These are phyloP conservation scores for Cryomyces minteri DNA, from an alignment of 495 filamentous ascomycete genomes.

Conservation along the genomic window DNA sequence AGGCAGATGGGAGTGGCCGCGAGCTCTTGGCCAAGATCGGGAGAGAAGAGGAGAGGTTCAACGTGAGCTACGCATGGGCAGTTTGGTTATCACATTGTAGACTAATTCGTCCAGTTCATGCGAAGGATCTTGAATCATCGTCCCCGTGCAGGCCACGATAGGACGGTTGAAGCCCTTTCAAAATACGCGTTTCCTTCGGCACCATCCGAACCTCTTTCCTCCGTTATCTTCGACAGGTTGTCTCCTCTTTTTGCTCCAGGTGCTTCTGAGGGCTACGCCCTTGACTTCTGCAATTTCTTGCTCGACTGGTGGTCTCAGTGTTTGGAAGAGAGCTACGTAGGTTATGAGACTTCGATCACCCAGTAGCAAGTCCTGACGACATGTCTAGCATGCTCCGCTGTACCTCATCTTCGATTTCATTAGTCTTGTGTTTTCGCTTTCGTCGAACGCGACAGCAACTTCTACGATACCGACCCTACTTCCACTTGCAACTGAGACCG, in stretches of 20 bases:
- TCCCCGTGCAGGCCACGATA: constrained; percentile 24
- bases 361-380: neutral
- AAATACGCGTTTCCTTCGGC: constrained; percentile 47
- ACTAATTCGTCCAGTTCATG: constrained; percentile 21
- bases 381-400: constrained; percentile 30
- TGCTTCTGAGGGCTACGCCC: constrained; percentile 25
- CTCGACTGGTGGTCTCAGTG: constrained; percentile 43
- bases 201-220: constrained; percentile 31
- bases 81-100: neutral
- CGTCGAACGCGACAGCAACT: constrained; percentile 24
- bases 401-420: constrained; percentile 38
- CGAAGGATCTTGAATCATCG: constrained; percentile 42
- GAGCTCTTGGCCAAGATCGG: constrained; percentile 14
- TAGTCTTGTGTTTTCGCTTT: constrained; percentile 31
- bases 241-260: constrained; percentile 17
- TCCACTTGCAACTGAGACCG: constrained; percentile 22
- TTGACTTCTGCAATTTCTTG: constrained; percentile 33
- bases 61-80: constrained; percentile 5
- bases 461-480: constrained; percentile 33
- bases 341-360: neutral
- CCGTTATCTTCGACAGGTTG: constrained; percentile 36
- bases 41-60: constrained; percentile 20
- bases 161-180: constrained; percentile 64
- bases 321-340: constrained; percentile 36
- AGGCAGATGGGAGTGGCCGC: constrained; percentile 9